Percentiles rank a stretch among this genome's conserved stretches.
Evolutionary conservation across 2,329 filamentous ascomycete genomes (phyloP).

Genomic region (Kalaharituber pfeilii): DNA sequence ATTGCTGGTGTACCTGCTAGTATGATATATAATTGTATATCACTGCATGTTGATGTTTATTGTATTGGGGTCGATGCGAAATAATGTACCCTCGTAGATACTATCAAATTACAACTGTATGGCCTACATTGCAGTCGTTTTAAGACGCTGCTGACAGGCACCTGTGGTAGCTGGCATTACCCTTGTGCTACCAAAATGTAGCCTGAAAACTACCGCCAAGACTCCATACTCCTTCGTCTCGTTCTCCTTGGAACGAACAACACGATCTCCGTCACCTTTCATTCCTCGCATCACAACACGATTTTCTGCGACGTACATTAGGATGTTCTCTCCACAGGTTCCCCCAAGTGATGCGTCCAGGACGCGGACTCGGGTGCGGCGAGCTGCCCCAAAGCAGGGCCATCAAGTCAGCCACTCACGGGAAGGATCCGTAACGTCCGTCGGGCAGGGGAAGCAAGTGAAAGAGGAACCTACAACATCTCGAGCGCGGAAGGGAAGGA

Average conservation of each 20-base stretch:
- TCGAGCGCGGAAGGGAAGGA: constrained; percentile 1
- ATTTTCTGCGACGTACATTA: constrained; percentile 2
- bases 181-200: not conserved
- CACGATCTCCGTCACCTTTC: constrained; percentile 1
- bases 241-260: not conserved
- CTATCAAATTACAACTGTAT: too few species aligned
- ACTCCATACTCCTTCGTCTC: too few species aligned
- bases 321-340: constrained; percentile 12
- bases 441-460: not conserved
- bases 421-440: not conserved
- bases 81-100: too few species aligned
- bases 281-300: not conserved
- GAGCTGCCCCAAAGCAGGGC: constrained; percentile 8
- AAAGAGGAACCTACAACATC: not conserved
- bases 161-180: too few species aligned
- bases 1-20: too few species aligned
- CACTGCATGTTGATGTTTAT: too few species aligned
- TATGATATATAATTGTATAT: too few species aligned
- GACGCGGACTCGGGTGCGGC: constrained; percentile 12
- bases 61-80: too few species aligned
- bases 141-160: too few species aligned
- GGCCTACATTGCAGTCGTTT: too few species aligned
- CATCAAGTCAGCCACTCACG: not conserved
- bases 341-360: constrained; percentile 9
- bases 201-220: not conserved